Evolutionary conservation across 495 filamentous ascomycete genomes (phyloP).

Genomic region (Chaetomium cochliodes): DNA sequence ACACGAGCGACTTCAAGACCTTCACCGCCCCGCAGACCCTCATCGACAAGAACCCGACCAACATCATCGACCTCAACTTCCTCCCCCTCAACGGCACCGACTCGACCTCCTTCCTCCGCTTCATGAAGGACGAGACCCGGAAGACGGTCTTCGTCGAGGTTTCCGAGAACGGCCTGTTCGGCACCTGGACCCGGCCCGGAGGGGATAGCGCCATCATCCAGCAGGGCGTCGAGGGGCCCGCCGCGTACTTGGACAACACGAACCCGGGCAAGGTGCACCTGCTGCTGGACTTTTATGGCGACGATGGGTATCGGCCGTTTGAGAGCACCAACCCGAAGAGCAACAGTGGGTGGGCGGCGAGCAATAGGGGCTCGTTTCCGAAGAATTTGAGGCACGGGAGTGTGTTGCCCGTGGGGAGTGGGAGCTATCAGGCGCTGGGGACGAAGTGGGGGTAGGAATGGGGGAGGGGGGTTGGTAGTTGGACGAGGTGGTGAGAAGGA

Average conservation of each 20-base stretch:
- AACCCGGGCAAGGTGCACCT: constrained; percentile 45
- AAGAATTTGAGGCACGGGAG: constrained; percentile 52
- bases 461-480: neutral
- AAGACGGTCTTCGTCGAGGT: constrained; percentile 53
- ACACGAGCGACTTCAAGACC: constrained; percentile 46
- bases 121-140: constrained; percentile 54
- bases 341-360: constrained; percentile 48
- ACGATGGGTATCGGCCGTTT: constrained; percentile 52
- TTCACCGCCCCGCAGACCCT: constrained; percentile 44
- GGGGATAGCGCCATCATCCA: constrained; percentile 44
- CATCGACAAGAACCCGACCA: constrained; percentile 45
- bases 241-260: constrained; percentile 49
- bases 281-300: constrained; percentile 52
- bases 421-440: constrained; percentile 40
- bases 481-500: neutral
- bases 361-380: constrained; percentile 40
- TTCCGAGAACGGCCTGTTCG: constrained; percentile 48
- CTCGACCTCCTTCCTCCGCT: constrained; percentile 44
- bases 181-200: constrained; percentile 51
- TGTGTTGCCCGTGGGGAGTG: constrained; percentile 46
- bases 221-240: constrained; percentile 50
- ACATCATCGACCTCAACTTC: constrained; percentile 48
- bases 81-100: constrained; percentile 37
- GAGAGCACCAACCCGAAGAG: constrained; percentile 42
- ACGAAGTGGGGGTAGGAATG: constrained; percentile 38